Conservation (phyloP, 2,329 filamentous ascomycete species). For the Penicillium capsulatum region DNA sequence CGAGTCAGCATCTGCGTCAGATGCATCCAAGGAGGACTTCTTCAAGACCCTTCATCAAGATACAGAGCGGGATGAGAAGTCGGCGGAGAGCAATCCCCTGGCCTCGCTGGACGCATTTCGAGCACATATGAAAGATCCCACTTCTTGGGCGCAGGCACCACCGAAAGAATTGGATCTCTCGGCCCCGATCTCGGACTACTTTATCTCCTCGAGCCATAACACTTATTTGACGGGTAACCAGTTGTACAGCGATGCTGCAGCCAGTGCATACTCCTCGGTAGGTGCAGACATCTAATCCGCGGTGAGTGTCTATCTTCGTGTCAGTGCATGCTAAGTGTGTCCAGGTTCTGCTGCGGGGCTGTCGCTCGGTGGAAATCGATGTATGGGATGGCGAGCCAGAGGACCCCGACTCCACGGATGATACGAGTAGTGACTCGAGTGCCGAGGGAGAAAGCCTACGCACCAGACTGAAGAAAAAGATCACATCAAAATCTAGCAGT, state of each 20-base stretch:
- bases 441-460: slow-evolving; percentile 8
- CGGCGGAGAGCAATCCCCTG: slow-evolving; percentile 17
- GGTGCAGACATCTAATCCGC: slow-evolving; percentile 29
- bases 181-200: slow-evolving; percentile 79
- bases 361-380: slow-evolving; percentile 90
- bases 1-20: slow-evolving; percentile 22
- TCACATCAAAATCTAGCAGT: slow-evolving; percentile 2
- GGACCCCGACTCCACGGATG: slow-evolving; percentile 30
- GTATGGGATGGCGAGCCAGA: slow-evolving; percentile 74
- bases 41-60: slow-evolving; percentile 23
- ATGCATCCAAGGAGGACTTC: slow-evolving; percentile 21
- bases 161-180: slow-evolving; percentile 54
- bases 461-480: slow-evolving; percentile 20
- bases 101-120: slow-evolving; percentile 44
- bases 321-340: not conserved
- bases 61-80: not conserved
- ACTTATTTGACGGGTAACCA: slow-evolving; percentile 89
- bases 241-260: slow-evolving; percentile 69
- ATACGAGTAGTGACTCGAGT: slow-evolving; percentile 18
- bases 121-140: slow-evolving; percentile 46
- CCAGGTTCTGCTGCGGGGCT: slow-evolving; percentile 68
- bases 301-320: not conserved
- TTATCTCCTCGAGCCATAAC: slow-evolving; percentile 91
- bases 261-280: slow-evolving; percentile 73
- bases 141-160: slow-evolving; percentile 42